Conservation (phyloP, 257 asterid species). For the Solanum pimpinellifolium region DNA sequence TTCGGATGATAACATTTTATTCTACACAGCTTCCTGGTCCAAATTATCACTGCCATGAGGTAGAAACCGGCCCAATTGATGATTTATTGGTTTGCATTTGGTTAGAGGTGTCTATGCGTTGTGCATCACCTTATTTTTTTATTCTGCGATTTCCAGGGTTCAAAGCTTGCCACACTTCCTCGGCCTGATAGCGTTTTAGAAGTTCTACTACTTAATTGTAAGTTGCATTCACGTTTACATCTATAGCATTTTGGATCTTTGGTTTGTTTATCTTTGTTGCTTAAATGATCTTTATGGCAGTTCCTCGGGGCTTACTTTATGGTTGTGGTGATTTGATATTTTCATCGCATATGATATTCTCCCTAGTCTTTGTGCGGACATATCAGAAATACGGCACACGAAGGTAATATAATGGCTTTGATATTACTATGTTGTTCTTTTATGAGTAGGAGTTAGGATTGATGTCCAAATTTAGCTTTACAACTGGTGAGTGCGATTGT, state of each 20-base stretch:
- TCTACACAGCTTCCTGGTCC: conserved; percentile 99
- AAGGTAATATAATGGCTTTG: conserved; percentile 12
- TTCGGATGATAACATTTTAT: conserved; percentile 82
- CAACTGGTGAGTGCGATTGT: neutral
- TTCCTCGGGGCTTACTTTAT: conserved; percentile 81
- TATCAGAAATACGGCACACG: conserved; percentile 75
- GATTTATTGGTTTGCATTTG: neutral
- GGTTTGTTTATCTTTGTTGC: neutral
- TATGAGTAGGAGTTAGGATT: neutral
- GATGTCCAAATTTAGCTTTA: neutral
- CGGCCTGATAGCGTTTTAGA: conserved; percentile 59
- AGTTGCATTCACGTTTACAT: neutral
- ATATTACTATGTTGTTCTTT: neutral
- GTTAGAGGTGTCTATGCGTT: neutral
- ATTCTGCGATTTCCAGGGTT: conserved; percentile 44
- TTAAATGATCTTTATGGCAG: conserved; percentile 24
- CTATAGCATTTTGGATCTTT: neutral
- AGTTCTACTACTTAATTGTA: conserved; percentile 50
- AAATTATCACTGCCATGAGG: conserved; percentile 97
- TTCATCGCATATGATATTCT: conserved; percentile 96
- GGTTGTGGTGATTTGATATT: conserved; percentile 98
- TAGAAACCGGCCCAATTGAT: conserved; percentile 6
- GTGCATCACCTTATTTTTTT: neutral
- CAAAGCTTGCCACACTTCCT: conserved; percentile 83
- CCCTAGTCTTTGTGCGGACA: conserved; percentile 82